Evolutionary conservation across 441 rosid species (phyloP).

Genomic region (Lepidium campestre): DNA sequence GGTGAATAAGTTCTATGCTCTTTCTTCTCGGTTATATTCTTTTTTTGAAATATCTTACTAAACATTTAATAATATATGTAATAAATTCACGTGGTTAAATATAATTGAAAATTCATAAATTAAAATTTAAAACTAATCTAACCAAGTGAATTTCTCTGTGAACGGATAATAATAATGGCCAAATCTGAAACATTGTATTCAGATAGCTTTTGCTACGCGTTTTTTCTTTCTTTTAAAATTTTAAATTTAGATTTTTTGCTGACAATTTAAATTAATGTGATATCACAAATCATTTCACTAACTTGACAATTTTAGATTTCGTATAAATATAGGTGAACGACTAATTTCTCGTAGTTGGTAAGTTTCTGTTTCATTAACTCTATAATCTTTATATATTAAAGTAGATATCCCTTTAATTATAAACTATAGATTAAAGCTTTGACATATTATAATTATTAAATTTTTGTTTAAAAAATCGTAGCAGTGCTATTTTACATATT

Average conservation of each 20-base stretch:
- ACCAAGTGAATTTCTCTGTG: neutral
- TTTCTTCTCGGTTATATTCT: neutral
- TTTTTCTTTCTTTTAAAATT: no score
- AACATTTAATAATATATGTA: neutral
- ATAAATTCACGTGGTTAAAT: neutral
- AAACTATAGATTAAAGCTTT: no score
- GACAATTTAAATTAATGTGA: no score
- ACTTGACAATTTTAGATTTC: neutral
- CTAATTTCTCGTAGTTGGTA: no score
- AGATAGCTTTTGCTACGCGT: neutral
- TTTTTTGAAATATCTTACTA: neutral
- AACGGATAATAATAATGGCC: neutral
- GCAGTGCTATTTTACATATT: no score
- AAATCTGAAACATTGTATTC: neutral
- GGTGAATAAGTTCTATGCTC: neutral
- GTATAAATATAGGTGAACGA: neutral
- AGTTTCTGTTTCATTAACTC: neutral
- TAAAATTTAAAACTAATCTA: no score
- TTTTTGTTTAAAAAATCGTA: no score
- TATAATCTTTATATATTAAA: no score
- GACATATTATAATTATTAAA: no score
- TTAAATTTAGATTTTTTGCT: no score
- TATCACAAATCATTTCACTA: neutral
- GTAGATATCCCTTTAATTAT: no score
- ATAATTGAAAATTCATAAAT: no score